These are phyloP conservation scores for Camelina sativa DNA, from an alignment of 345 rosid species.

Conservation along the genomic window DNA sequence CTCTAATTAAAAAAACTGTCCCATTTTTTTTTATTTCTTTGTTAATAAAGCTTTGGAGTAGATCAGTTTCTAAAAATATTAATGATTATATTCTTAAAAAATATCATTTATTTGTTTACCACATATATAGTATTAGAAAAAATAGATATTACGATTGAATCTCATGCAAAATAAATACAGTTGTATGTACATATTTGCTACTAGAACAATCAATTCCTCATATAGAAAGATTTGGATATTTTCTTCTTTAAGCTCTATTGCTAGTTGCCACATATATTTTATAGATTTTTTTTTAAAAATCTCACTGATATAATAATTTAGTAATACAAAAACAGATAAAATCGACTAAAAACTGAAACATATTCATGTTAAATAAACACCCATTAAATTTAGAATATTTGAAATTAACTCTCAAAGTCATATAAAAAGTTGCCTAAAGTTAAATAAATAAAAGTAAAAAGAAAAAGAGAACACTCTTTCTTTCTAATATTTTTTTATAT, in stretches of 20 bases:
- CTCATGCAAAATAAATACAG: slow-evolving; percentile 29
- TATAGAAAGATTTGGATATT: slow-evolving; percentile 29
- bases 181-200: slow-evolving; percentile 19
- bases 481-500: not conserved
- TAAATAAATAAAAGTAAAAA: slow-evolving; percentile 3
- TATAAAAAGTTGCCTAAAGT: slow-evolving; percentile 31
- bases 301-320: not conserved
- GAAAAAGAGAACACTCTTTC: slow-evolving; percentile 23
- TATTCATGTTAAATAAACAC: not conserved
- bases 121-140: not conserved
- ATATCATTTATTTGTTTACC: not conserved
- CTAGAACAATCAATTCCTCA: slow-evolving; percentile 16
- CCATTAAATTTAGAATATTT: not conserved
- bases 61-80: not conserved
- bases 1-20: not conserved
- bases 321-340: not conserved
- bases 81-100: not conserved
- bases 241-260: not conserved
- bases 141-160: not conserved
- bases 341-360: not conserved
- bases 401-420: slow-evolving; percentile 17
- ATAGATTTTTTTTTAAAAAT: not conserved
- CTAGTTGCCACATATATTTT: not conserved
- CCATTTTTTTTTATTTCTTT: not conserved
- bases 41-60: not conserved